Evolutionary conservation across 768 basidiomycete genomes (phyloP), one percentile per base, ranked within the genome.

Genomic region (Termitomyces bulborhizus): DNA sequence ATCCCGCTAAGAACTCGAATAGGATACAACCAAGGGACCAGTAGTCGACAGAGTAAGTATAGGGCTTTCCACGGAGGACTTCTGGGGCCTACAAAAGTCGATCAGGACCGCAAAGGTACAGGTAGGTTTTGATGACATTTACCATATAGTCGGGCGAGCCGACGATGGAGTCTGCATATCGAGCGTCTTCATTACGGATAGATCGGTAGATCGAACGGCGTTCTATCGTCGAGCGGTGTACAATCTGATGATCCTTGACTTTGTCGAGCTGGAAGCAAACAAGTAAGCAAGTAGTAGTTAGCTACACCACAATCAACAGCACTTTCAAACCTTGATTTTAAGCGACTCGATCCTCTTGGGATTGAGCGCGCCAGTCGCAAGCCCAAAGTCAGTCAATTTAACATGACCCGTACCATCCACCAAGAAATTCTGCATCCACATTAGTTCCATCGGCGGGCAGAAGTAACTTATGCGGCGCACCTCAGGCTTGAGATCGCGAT

Each of bases 101-200:
- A 26, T 41, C 43, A 46, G 24, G 50, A 8, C 59, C 31, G 18
- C 44, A 49, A 34, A 9, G 31, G 9, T 32, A 32, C 8, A 36
- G 29, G 37, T 32, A 13, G 27, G 24, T 43, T 42, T 9, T 37
- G n/a, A 4, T 26, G 27, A 18, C 29, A 53, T 58, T 57, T 57
- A 76, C 91, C 97, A 99, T 98, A 71, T 99, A 99, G 70, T 99
- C 97, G 0, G 97, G 96, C 0, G 92, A 95, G 6, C 97, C 97
- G 32, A 99, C 97, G 57, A 98, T 90, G 13, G 94, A 97, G 67
- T 99, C 94, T 18, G 97, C 97, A 62, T 93, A 96, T 42, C 95
- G 85, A 5, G 92, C 85, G 63, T 98, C 93, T 65, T 89, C 86
- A 57, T 89, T 84, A 5, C 96, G 82, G 65, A 98, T 83, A 45